phyloP scores from a whole-genome alignment of 768 basidiomycete species.

The Obba rivulosa region DNA sequence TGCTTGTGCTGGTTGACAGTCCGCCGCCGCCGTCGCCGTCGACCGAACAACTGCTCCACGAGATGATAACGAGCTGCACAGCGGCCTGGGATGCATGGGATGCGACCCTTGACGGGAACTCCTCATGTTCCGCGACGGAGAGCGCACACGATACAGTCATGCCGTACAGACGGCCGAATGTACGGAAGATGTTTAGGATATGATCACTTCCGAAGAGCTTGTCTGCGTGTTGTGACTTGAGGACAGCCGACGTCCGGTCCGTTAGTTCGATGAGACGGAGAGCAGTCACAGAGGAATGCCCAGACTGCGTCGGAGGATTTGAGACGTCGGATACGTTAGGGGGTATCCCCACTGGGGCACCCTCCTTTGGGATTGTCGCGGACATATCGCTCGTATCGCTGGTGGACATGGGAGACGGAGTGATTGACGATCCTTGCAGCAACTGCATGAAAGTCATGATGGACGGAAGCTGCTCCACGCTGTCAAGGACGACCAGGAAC shows the following conservation, averaged over 20 bases:
- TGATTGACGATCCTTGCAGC: constrained; percentile 37
- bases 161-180: constrained; percentile 68
- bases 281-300: constrained; percentile 52
- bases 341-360: constrained; percentile 10
- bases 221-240: constrained; percentile 76
- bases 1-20: constrained; percentile 24
- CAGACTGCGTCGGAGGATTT: constrained; percentile 17
- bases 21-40: constrained; percentile 24
- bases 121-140: constrained; percentile 69
- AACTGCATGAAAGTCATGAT: constrained; percentile 81
- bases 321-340: no score
- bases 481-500: constrained; percentile 75
- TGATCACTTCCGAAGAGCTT: constrained; percentile 66
- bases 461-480: constrained; percentile 74
- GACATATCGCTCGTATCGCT: background rate
- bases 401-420: background rate
- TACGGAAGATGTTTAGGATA: constrained; percentile 66
- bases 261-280: constrained; percentile 88
- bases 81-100: constrained; percentile 49
- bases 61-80: constrained; percentile 76
- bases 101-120: constrained; percentile 63
- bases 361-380: constrained; percentile 24
- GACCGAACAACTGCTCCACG: constrained; percentile 55
- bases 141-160: constrained; percentile 65
- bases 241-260: constrained; percentile 80